Evolutionary conservation across 2,329 filamentous ascomycete species (phyloP).

Genomic region (Penicillium paneum): DNA sequence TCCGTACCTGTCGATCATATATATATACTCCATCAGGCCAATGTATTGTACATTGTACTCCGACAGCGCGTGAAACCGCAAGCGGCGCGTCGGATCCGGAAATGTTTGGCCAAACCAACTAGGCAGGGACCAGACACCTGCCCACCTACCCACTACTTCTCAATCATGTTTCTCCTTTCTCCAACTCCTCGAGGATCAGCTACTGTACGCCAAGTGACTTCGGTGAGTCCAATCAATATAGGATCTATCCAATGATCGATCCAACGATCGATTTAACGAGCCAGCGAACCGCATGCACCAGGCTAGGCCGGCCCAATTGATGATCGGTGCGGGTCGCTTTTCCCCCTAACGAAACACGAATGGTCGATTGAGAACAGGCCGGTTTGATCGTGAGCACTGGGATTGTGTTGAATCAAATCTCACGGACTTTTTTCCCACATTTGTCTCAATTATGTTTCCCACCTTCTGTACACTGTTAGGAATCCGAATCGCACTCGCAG

Average conservation of each 20-base stretch:
- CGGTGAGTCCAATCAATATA: background rate
- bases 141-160: background rate
- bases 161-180: background rate
- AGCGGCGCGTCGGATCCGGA: background rate
- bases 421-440: background rate
- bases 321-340: constrained; percentile 4
- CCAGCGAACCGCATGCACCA: background rate
- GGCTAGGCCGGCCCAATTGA: background rate
- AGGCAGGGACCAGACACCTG: too few relatives aligned
- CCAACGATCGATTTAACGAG: background rate
- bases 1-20: constrained; percentile 2
- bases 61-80: background rate
- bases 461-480: background rate
- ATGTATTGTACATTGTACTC: background rate
- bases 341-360: background rate
- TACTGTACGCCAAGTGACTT: background rate
- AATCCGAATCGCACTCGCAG: background rate
- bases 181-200: background rate
- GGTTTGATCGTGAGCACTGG: constrained; percentile 4
- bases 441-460: background rate
- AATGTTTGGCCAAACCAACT: background rate
- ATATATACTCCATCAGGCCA: background rate
- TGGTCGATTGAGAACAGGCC: constrained; percentile 7
- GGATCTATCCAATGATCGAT: background rate
- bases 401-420: background rate